phyloP scores from a whole-genome alignment of 305 asterid genomes.

The Coffea humblotiana region DNA sequence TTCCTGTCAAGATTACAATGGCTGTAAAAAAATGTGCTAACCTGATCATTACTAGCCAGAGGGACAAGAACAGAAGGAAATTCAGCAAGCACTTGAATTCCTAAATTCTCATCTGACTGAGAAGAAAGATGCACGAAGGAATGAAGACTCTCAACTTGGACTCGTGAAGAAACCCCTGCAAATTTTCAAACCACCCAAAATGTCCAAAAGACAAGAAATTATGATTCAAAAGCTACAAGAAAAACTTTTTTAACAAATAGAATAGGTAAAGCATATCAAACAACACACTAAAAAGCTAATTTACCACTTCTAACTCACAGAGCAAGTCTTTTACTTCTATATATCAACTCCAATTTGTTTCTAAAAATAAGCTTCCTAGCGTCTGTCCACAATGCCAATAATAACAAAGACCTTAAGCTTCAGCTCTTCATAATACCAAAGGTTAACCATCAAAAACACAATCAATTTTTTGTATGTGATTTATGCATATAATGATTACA shows the following conservation, averaged over 20 bases:
- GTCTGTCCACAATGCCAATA: background rate
- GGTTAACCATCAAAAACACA: too few species aligned
- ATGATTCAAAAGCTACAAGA: background rate
- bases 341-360: background rate
- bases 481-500: background rate
- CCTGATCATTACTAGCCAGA: constrained; percentile 79
- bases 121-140: constrained; percentile 52
- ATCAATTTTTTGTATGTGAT: background rate
- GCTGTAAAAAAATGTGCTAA: constrained; percentile 17
- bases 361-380: background rate
- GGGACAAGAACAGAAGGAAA: constrained; percentile 79
- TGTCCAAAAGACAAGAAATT: constrained; percentile 1
- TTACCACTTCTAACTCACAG: background rate
- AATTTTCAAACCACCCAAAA: constrained; percentile 15
- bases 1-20: background rate
- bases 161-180: constrained; percentile 58
- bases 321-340: background rate
- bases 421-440: too few species aligned
- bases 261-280: background rate
- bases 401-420: background rate
- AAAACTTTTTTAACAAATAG: background rate
- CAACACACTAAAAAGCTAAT: background rate
- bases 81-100: constrained; percentile 48
- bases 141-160: constrained; percentile 72
- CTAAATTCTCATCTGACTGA: constrained; percentile 49